Evolutionary conservation across 352 stramenopile species (phyloP), one percentile per base, ranked within the genome.

Genomic region (Phytopythium mirpurense): DNA sequence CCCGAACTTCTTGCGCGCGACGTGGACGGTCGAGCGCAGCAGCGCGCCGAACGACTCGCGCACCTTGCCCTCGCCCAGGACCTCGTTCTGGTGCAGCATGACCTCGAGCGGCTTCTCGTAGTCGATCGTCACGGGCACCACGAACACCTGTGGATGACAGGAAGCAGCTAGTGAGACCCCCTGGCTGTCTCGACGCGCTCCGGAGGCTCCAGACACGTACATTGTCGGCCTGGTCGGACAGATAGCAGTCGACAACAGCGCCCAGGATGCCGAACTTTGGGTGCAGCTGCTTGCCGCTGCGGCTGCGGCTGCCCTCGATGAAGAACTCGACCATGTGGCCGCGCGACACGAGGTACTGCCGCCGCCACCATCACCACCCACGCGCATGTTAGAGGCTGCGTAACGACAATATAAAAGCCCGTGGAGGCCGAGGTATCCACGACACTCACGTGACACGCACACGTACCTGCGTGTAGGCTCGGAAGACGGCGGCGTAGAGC

Each of bases 311-410:
- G 41, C 83, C 83, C 66, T 94, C 83, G 18, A 94, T 85, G 56
- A 94, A 94, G 55, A 94, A 94, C 65, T 94, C 83, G 51, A 94
- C 68, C 38, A 78, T 89, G 56, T 92, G 82, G 31, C 83, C 80
- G 51, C 79, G 74, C 9, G 71, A 70, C 16, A 92, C 68, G 48
- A 92, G 52, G 31, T 90, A 90, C 60, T 91, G 63, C 2, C 41
- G 15, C 12, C 46, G 58, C 40, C 52, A 29, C 3, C n/a, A n/a
- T n/a, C n/a, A n/a, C n/a, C n/a, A n/a, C n/a, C n/a, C n/a, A n/a
- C n/a, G n/a, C n/a, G n/a, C n/a, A n/a, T n/a, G n/a, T n/a, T n/a
- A n/a, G n/a, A n/a, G n/a, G n/a, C n/a, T n/a, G n/a, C n/a, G n/a
- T n/a, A n/a, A n/a, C n/a, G n/a, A n/a, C n/a, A n/a, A n/a, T n/a